phyloP scores from a whole-genome alignment of 306 rosid genomes.

The Pyrus betulifolia region DNA sequence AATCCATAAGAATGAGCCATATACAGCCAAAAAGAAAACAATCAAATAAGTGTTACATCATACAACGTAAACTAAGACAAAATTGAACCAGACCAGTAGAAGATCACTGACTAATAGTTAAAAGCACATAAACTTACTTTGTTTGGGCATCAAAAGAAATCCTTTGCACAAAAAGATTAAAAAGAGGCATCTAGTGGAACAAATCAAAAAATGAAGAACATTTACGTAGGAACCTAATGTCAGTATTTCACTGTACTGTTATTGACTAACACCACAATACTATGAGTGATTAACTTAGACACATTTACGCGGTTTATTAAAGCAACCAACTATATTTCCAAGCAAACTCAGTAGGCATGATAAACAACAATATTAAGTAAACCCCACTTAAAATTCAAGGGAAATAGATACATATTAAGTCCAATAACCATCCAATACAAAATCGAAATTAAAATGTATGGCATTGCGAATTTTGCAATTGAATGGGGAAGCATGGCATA shows the following conservation, averaged over 20 bases:
- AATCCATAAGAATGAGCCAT: neutral
- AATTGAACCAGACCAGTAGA: neutral
- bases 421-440: neutral
- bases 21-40: neutral
- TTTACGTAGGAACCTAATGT: neutral
- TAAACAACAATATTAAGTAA: neutral
- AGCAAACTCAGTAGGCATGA: neutral
- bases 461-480: neutral
- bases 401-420: neutral
- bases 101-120: neutral
- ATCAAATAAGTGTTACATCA: neutral
- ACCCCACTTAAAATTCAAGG: neutral
- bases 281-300: neutral
- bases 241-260: neutral
- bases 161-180: neutral
- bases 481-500: constrained; percentile 11
- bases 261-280: neutral
- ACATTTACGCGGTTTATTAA: neutral
- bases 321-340: neutral
- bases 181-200: neutral
- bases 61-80: neutral
- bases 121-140: neutral
- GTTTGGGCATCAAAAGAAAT: neutral
- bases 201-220: neutral
- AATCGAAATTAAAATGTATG: neutral